Evolutionary conservation across 2,329 filamentous ascomycete genomes (phyloP).

Genomic region (Diplodia sapinea): DNA sequence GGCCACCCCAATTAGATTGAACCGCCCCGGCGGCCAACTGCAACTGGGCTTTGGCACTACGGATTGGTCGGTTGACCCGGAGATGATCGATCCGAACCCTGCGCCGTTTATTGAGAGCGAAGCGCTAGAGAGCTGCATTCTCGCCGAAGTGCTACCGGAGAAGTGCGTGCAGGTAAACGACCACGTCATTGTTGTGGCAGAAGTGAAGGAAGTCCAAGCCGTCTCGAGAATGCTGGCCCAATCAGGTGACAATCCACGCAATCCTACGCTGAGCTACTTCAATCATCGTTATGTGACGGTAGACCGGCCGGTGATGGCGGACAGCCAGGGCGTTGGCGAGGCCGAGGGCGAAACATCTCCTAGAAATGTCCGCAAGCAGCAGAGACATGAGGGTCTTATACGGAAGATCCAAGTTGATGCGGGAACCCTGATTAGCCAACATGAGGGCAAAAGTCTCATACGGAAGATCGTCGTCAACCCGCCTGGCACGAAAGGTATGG

Average conservation of each 20-base stretch:
- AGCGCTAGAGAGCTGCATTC: slow-evolving; percentile 37
- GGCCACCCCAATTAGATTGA: not conserved
- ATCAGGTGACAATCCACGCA: not conserved
- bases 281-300: slow-evolving; percentile 1
- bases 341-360: not conserved
- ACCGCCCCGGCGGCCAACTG: not conserved
- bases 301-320: not conserved
- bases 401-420: too few species aligned
- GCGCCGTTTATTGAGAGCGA: slow-evolving; percentile 2
- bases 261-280: not conserved
- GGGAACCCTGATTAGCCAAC: too few species aligned
- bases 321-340: not conserved
- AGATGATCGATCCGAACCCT: not conserved
- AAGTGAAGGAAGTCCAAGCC: slow-evolving; percentile 26
- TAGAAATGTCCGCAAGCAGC: too few species aligned
- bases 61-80: not conserved
- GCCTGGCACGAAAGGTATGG: too few species aligned
- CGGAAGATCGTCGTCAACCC: too few species aligned
- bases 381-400: too few species aligned
- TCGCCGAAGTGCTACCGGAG: slow-evolving; percentile 45
- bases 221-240: not conserved
- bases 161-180: slow-evolving; percentile 52
- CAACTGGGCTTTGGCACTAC: not conserved
- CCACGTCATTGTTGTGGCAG: slow-evolving; percentile 56
- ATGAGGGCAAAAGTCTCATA: too few species aligned